These are phyloP conservation scores for Podila clonocystis DNA, from an alignment of 192 early-diverging fungal species.

Conservation along the genomic window DNA sequence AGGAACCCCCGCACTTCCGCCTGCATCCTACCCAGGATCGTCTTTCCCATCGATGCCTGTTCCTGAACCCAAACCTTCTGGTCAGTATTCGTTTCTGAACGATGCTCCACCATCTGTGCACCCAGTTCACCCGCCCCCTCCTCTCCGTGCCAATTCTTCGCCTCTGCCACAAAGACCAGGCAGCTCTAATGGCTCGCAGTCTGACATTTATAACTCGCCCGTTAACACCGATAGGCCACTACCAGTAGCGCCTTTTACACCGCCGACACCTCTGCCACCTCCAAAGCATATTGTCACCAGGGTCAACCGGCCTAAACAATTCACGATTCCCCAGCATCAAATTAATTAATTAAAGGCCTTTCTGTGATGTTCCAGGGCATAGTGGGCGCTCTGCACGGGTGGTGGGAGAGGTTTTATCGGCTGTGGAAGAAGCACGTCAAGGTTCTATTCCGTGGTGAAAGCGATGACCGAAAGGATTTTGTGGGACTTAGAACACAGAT, in stretches of 20 bases:
- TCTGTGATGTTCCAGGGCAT: no score
- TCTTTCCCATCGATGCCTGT: background rate
- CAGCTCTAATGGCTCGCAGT: background rate
- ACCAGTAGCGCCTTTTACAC: constrained; percentile 7
- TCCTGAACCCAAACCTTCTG: background rate
- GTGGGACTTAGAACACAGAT: no score
- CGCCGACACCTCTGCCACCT: constrained; percentile 16
- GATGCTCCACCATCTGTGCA: background rate
- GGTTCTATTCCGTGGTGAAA: no score
- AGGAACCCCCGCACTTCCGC: background rate
- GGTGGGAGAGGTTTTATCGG: no score
- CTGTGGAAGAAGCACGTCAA: no score
- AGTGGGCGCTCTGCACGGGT: no score
- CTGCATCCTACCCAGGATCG: background rate
- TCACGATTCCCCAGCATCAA: constrained; percentile 12
- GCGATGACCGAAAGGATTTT: no score
- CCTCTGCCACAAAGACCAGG: constrained; percentile 3
- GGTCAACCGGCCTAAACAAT: constrained; percentile 34
- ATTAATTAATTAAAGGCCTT: background rate
- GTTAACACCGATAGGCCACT: constrained; percentile 9
- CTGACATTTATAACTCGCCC: constrained; percentile 7
- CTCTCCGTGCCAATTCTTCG: constrained; percentile 14
- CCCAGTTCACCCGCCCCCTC: background rate
- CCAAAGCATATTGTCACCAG: constrained; percentile 36
- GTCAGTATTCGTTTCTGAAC: background rate